Evolutionary conservation across 805 yeast genomes (phyloP), one percentile per base, ranked within the genome.

Genomic region (Myxozyma vanderwaltii): DNA sequence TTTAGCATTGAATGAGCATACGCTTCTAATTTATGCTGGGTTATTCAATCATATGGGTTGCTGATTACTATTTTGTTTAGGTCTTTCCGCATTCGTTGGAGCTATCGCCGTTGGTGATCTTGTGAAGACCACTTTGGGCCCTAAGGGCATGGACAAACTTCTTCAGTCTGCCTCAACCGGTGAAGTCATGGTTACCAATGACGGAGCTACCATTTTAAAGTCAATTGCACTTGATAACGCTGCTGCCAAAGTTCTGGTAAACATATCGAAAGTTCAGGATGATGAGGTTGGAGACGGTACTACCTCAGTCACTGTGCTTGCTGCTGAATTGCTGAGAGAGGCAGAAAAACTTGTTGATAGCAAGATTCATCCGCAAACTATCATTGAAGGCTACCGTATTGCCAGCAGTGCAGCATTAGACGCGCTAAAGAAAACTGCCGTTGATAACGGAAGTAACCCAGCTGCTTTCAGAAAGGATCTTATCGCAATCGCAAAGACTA

Each of bases 251-350:
- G 91, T 92, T 61, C 78, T 92, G 67, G 99, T 92, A 54, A 96
- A 92, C 72, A 88, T 92, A 58, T 88, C 97, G 17, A 86, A 95
- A 72, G 91, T 96, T 2, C 99, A 92, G 77, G 99, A 92, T 73
- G 96, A 95, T 61, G 98, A 92, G 74, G 96, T 94, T 65, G 99
- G 99, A 61, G 99, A 92, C 76, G 99, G 99, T 66, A 92, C 99
- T 45, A 92, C 99, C 1, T 87, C 96, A 29, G 99, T 92, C 21
- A 89, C 97, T 0, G 86, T 92, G 33, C 75, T 94, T 58, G 97
- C 98, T 1, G 97, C 97, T 56, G 99, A 94, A 76, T 80, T 94
- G 61, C 81, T 94, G 75, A 84, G 96, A 72, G 97, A 92, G 77
- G 97, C 98, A 35, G 97, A 94, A 75, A 85, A 86, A 72, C 82